phyloP scores from a whole-genome alignment of 2,329 filamentous ascomycete genomes.

The Diplocarpon mali region DNA sequence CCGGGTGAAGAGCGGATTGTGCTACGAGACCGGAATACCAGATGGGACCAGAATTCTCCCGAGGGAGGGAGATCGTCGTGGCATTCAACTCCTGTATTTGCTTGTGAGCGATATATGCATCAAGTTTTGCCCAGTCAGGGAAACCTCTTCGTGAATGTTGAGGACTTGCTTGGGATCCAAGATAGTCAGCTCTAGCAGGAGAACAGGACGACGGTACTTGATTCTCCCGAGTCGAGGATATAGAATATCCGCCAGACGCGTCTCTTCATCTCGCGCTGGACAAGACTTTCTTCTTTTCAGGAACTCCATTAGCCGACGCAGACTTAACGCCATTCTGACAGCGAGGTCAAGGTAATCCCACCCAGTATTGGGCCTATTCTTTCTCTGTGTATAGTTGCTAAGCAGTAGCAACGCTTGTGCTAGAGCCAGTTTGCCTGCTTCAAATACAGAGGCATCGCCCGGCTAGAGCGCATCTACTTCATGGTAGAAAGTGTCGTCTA shows the following conservation, averaged over 20 bases:
- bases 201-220: conserved; percentile 34
- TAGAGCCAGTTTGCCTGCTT: conserved; percentile 34
- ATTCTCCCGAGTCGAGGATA: conserved; percentile 36
- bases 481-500: conserved; percentile 10
- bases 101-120: neutral
- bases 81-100: conserved; percentile 27
- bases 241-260: conserved; percentile 34
- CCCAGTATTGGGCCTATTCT: conserved; percentile 39
- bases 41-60: conserved; percentile 30
- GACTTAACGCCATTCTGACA: conserved; percentile 37
- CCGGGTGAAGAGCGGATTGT: conserved; percentile 32
- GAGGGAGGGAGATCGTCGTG: conserved; percentile 28
- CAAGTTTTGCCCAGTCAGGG: neutral
- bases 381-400: conserved; percentile 39
- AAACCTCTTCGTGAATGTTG: conserved; percentile 15
- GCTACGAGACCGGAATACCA: conserved; percentile 33
- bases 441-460: conserved; percentile 15
- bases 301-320: conserved; percentile 38
- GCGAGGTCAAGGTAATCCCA: conserved; percentile 41
- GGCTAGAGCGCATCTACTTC: conserved; percentile 1
- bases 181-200: conserved; percentile 10
- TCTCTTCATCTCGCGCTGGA: conserved; percentile 29
- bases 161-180: conserved; percentile 12
- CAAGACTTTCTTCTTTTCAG: conserved; percentile 23
- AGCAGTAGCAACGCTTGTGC: conserved; percentile 36